Evolutionary conservation across 441 rosid species (phyloP).

Genomic region (Pelargonium hybrid): DNA sequence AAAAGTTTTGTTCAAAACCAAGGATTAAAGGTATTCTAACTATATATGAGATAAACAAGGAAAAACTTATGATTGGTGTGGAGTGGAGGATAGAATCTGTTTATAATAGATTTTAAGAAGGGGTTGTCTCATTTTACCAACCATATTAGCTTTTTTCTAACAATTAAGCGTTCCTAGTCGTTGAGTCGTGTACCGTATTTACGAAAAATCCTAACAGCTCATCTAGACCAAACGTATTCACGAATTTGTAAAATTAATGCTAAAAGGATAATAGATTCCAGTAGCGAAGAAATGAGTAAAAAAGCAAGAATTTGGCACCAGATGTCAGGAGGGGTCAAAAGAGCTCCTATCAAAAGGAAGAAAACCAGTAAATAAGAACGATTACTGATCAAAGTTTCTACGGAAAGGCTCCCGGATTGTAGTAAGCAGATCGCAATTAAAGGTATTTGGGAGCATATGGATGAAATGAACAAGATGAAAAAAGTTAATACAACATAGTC

Average conservation of each 20-base stretch:
- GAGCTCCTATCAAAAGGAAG: neutral
- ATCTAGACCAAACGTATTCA: neutral
- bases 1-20: no score
- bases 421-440: no score
- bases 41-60: neutral
- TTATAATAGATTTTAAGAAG: neutral
- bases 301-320: neutral
- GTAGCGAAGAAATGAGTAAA: neutral
- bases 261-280: neutral
- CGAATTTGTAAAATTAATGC: neutral
- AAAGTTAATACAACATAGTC: no score
- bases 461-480: no score
- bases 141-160: no score
- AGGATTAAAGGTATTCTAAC: neutral
- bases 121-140: neutral
- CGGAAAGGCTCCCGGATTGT: no score
- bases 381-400: neutral
- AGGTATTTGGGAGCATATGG: no score
- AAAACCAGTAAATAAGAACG: neutral
- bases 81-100: neutral
- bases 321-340: neutral
- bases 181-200: no score
- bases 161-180: no score
- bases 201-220: no score
- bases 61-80: conserved; percentile 4